Evolutionary conservation across 805 yeast genomes (phyloP).

Genomic region (Cyberlindnera saturnus): DNA sequence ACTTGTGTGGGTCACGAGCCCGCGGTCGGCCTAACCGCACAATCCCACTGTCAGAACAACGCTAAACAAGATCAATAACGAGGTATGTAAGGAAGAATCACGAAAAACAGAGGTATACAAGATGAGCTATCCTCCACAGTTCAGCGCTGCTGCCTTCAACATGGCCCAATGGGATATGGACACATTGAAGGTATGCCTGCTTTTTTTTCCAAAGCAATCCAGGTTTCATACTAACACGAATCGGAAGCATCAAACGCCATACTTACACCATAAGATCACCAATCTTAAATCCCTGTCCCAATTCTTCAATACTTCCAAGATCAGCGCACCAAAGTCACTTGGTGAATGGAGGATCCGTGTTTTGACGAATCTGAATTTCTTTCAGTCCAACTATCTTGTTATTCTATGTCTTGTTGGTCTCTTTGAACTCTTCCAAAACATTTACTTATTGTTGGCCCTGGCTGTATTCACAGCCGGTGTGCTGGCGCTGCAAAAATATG

Average conservation of each 20-base stretch:
- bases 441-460: slow-evolving; percentile 12
- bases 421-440: slow-evolving; percentile 14
- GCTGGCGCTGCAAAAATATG: slow-evolving; percentile 5
- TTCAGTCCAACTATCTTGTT: slow-evolving; percentile 20
- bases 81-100: no score
- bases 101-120: no score
- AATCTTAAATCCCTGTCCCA: slow-evolving; percentile 18
- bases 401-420: slow-evolving; percentile 10
- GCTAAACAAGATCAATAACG: no score
- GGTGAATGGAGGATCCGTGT: slow-evolving; percentile 11
- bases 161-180: slow-evolving; percentile 7
- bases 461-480: slow-evolving; percentile 6
- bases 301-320: slow-evolving; percentile 14
- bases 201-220: no score
- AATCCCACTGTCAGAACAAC: no score
- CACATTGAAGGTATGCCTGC: slow-evolving; percentile 2
- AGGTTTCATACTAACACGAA: background rate
- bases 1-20: no score
- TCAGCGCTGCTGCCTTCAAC: slow-evolving; percentile 9
- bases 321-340: slow-evolving; percentile 9
- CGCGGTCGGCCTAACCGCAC: no score
- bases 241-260: slow-evolving; percentile 17
- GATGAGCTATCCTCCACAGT: slow-evolving; percentile 3
- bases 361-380: slow-evolving; percentile 13
- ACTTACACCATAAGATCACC: slow-evolving; percentile 18